A percentile compares a stretch with the other conserved stretches of the same genome.
Evolutionary conservation across 1,284 basidiomycete genomes (phyloP).

Genomic region (Ustilago xerochloae): DNA sequence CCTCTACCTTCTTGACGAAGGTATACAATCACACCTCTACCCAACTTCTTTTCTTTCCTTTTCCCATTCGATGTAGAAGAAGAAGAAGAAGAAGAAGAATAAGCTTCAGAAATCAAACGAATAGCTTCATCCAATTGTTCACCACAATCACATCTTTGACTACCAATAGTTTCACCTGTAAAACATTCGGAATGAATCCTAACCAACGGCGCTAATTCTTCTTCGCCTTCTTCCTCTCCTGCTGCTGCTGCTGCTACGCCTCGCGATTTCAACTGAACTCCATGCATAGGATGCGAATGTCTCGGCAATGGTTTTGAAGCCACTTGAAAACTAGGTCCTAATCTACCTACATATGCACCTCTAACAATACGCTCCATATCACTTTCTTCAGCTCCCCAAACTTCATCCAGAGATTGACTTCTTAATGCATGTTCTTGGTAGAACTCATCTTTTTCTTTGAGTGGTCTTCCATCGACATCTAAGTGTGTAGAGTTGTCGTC

Average conservation of each 20-base stretch:
- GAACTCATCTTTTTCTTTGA: constrained; percentile 31
- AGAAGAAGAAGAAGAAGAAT: constrained; percentile 67
- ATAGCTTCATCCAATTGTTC: constrained; percentile 98
- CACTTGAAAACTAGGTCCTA: constrained; percentile 75
- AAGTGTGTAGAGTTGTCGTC: constrained; percentile 28
- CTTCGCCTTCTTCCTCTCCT: constrained; percentile 9
- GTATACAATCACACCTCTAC: constrained; percentile 88
- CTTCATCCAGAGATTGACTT: constrained; percentile 82
- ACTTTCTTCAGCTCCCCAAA: constrained; percentile 88
- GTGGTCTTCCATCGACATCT: constrained; percentile 29
- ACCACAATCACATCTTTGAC: constrained; percentile 98
- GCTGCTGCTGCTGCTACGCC: constrained; percentile 50
- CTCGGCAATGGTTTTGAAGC: constrained; percentile 70
- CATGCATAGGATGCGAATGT: constrained; percentile 65
- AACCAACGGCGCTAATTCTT: constrained; percentile 78
- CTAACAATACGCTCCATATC: constrained; percentile 92
- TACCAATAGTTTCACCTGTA: constrained; percentile 97
- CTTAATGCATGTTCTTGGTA: constrained; percentile 73
- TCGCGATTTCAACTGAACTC: background rate
- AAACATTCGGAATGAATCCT: constrained; percentile 99
- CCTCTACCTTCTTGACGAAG: constrained; percentile 98
- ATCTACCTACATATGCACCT: constrained; percentile 90
- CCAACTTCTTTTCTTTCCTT: constrained; percentile 6
- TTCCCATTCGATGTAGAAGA: background rate
- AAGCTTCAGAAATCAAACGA: constrained; percentile 77